Conservation (phyloP, 306 rosid genomes). For the Citrullus amarus region DNA sequence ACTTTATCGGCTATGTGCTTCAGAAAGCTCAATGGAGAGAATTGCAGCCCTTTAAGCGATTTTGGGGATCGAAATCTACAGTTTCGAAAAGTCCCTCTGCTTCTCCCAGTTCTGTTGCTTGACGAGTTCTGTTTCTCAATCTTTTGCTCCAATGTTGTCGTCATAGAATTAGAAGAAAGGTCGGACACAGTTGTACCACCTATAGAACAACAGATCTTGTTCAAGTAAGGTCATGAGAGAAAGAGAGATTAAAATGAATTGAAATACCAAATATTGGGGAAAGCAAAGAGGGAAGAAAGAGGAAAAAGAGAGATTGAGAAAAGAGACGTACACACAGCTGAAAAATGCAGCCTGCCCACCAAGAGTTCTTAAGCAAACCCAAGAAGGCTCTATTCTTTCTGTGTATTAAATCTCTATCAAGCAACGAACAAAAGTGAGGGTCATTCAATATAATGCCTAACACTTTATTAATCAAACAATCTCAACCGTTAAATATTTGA, state of each 20-base stretch:
- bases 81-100: conserved; percentile 2
- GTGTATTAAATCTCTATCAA: background rate
- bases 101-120: conserved; percentile 12
- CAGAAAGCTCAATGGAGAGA: conserved; percentile 32
- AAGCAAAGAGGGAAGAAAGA: background rate
- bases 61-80: conserved; percentile 13
- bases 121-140: conserved; percentile 18
- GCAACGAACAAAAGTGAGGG: conserved; percentile 14
- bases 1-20: conserved; percentile 48
- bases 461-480: background rate
- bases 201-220: too few species aligned
- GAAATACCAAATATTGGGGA: background rate
- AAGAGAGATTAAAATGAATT: background rate
- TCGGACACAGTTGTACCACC: background rate
- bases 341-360: conserved; percentile 14
- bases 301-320: background rate
- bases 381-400: background rate
- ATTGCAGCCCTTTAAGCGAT: conserved; percentile 19
- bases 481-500: conserved; percentile 3
- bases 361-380: conserved; percentile 1
- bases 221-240: background rate
- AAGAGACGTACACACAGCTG: conserved; percentile 8
- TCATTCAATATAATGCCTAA: background rate
- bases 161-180: conserved; percentile 5
- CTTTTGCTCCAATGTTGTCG: background rate